Percentiles rank a stretch among this genome's conserved stretches.
These are phyloP conservation scores for Dipteronia dyeriana DNA, from an alignment of 345 rosid species.

Conservation along the genomic window DNA sequence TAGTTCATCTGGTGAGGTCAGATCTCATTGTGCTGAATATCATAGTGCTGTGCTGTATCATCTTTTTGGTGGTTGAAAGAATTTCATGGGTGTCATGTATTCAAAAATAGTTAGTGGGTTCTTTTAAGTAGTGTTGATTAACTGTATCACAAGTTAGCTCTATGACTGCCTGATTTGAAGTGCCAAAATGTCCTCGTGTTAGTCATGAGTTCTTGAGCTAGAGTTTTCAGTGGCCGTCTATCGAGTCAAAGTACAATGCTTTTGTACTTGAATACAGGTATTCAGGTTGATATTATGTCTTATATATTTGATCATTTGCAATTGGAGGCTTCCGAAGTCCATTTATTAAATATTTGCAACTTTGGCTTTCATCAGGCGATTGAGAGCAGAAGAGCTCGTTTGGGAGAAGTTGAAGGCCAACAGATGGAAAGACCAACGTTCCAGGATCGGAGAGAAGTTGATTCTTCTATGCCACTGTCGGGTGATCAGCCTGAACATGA, in stretches of 20 bases:
- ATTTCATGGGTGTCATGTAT: neutral
- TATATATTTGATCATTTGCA: neutral
- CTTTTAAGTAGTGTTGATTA: neutral
- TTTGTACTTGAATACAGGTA: neutral
- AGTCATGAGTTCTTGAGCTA: neutral
- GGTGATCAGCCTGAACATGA: constrained; percentile 44
- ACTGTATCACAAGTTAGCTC: neutral
- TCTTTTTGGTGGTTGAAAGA: neutral
- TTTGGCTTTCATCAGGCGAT: constrained; percentile 50
- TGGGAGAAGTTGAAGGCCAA: constrained; percentile 52
- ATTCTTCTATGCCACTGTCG: constrained; percentile 33
- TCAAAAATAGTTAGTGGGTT: neutral
- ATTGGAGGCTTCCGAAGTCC: constrained; percentile 13
- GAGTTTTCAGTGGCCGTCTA: neutral
- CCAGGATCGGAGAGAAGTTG: constrained; percentile 32
- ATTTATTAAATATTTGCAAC: neutral
- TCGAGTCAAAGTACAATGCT: neutral
- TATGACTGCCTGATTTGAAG: neutral
- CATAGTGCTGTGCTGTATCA: neutral
- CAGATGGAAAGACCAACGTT: constrained; percentile 40
- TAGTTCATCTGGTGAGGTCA: neutral
- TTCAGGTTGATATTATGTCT: neutral
- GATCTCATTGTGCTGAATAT: neutral
- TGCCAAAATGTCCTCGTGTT: neutral
- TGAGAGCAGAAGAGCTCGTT: constrained; percentile 68